Percentiles rank a stretch among this genome's conserved stretches.
Evolutionary conservation across 768 basidiomycete genomes (phyloP).

Genomic region (Saitozyma podzolica): DNA sequence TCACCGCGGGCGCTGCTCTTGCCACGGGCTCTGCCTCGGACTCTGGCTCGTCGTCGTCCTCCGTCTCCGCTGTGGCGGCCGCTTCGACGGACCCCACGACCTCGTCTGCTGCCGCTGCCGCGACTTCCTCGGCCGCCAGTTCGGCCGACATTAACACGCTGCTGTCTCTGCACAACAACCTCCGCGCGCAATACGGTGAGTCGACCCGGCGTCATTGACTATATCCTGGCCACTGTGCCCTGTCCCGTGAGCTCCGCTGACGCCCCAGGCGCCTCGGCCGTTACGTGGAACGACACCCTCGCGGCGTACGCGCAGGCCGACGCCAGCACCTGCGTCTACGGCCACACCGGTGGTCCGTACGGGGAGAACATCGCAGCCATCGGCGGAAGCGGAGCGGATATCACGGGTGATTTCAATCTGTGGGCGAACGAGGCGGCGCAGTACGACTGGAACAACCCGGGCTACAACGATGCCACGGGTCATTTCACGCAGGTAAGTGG

Average conservation of each 20-base stretch:
- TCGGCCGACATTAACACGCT: constrained; percentile 13
- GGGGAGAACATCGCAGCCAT: constrained; percentile 46
- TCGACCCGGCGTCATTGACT: not conserved
- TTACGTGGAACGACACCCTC: constrained; percentile 67
- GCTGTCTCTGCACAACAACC: constrained; percentile 36
- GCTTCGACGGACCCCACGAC: constrained; percentile 1
- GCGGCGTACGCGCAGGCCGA: constrained; percentile 67
- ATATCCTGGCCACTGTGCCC: no score
- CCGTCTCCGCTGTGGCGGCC: not conserved
- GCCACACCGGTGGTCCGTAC: constrained; percentile 57
- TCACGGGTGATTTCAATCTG: constrained; percentile 21
- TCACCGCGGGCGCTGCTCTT: not conserved
- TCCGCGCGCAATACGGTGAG: constrained; percentile 34
- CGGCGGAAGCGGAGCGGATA: constrained; percentile 8
- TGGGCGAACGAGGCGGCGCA: constrained; percentile 38
- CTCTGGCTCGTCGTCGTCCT: not conserved
- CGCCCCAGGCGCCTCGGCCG: constrained; percentile 58
- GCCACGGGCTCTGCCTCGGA: not conserved
- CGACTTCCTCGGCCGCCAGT: not conserved
- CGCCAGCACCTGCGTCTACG: constrained; percentile 67
- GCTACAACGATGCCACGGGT: constrained; percentile 23
- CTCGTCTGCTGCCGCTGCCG: not conserved
- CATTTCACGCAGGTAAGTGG: constrained; percentile 33
- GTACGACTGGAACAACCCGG: constrained; percentile 38
- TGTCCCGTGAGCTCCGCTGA: not conserved